Percentiles rank a stretch among this genome's conserved stretches.
Evolutionary conservation across 1,284 basidiomycete species (phyloP).

Genomic region (Termitomyces sp.): DNA sequence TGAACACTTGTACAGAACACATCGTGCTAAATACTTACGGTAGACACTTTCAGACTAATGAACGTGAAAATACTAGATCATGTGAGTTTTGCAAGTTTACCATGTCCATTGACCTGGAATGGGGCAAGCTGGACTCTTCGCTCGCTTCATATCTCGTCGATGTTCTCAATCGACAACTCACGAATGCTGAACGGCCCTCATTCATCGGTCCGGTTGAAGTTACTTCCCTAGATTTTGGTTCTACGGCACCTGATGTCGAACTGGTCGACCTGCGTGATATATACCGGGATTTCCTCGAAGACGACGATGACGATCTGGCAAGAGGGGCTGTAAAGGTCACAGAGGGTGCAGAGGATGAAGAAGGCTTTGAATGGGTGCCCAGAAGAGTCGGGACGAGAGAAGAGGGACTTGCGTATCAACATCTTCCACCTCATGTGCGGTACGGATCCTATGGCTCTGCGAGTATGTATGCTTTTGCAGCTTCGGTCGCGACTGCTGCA

Average conservation of each 20-base stretch:
- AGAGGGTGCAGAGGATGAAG: constrained; percentile 49
- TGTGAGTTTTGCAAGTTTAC: constrained; percentile 1
- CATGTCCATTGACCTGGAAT: constrained; percentile 82
- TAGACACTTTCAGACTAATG: too few species aligned
- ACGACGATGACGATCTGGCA: constrained; percentile 62
- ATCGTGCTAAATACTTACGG: too few species aligned
- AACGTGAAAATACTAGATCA: neutral
- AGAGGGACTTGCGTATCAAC: constrained; percentile 58
- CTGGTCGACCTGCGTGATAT: constrained; percentile 91
- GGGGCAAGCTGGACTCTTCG: constrained; percentile 66
- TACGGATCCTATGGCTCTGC: constrained; percentile 52
- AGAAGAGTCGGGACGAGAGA: constrained; percentile 54
- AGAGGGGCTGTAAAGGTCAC: constrained; percentile 49
- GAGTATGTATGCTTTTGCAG: constrained; percentile 56
- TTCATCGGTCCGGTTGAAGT: constrained; percentile 92
- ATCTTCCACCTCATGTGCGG: constrained; percentile 67
- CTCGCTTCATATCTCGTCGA: constrained; percentile 71
- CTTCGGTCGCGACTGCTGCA: constrained; percentile 40
- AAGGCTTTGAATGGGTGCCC: constrained; percentile 77
- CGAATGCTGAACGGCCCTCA: constrained; percentile 69
- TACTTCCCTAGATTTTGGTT: constrained; percentile 84
- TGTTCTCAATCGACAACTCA: constrained; percentile 78
- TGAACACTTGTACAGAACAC: too few species aligned
- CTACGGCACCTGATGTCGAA: constrained; percentile 78
- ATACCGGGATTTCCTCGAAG: constrained; percentile 87